Percentiles rank a stretch among this genome's conserved stretches.
Conservation (phyloP, 2,329 filamentous ascomycete genomes). For the Fusarium temperatum region DNA sequence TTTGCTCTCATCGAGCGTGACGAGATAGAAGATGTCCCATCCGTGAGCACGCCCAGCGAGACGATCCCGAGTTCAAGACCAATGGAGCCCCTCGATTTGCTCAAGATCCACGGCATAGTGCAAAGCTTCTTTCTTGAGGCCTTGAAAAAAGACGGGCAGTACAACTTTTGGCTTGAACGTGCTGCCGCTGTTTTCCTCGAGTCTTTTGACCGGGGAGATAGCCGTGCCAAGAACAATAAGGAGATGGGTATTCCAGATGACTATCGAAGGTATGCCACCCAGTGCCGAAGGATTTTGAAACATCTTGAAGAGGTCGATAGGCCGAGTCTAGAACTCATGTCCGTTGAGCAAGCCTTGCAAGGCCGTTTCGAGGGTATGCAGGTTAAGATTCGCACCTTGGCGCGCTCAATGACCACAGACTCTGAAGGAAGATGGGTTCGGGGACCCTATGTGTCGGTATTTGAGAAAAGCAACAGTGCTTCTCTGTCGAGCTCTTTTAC, state of each 20-base stretch:
- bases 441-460: conserved; percentile 39
- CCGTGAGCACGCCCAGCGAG: conserved; percentile 18
- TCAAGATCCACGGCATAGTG: conserved; percentile 37
- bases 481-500: conserved; percentile 29
- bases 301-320: conserved; percentile 30
- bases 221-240: conserved; percentile 17
- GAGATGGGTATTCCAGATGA: conserved; percentile 37
- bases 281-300: conserved; percentile 35
- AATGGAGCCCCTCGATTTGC: conserved; percentile 33
- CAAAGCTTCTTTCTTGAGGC: conserved; percentile 38
- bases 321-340: conserved; percentile 21
- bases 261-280: conserved; percentile 35
- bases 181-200: conserved; percentile 35
- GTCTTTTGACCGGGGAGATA: conserved; percentile 35
- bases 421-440: conserved; percentile 10
- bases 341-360: conserved; percentile 15
- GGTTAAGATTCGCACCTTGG: conserved; percentile 17
- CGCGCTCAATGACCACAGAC: conserved; percentile 29
- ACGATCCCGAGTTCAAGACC: neutral
- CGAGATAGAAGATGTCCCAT: conserved; percentile 37
- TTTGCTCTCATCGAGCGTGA: conserved; percentile 41
- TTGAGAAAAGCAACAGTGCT: conserved; percentile 37
- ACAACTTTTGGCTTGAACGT: conserved; percentile 38
- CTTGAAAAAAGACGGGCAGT: conserved; percentile 29
- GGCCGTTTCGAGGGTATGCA: conserved; percentile 32